Base-by-base conservation (phyloP, 2,329 filamentous ascomycete genomes). In the Stemphylium lycopersici region DNA sequence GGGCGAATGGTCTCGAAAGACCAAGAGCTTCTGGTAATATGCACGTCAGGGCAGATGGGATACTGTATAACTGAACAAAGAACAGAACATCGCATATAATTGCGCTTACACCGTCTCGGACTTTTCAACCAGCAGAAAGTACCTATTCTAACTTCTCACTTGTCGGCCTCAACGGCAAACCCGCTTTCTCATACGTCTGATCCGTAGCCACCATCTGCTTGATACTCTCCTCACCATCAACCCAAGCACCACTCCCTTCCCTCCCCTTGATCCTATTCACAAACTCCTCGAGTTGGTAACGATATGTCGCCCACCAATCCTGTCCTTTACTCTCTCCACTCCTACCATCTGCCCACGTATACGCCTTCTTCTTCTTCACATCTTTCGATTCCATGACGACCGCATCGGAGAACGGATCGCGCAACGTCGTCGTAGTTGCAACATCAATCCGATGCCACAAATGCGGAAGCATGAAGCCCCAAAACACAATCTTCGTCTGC, bases 211-310 rank as follows among this genome's bases (percentile, higher is more conserved):
- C 64, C 71, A 77, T 75, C 59, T 75, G 65, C 39, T 46, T 57
- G 22, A 74, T 70, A 32, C 68, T 73, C 20, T 77, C 75, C 42
- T 75, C 67, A 12, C 59, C 52, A 7, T 63, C 60, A 7, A 76
- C 42, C 70, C 70, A 75, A 6, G 58, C 45, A 16, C 61, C 66
- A 13, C 59, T 63, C 3, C 68, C 68, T 32, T 70, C 54, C 20
- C 65, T 60, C 12, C 59, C 62, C 50, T 66, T 69, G 2, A 75
- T 62, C 12, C 53, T 55, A 34, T 74, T 64, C 20, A 76, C 72
- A 59, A 77, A 77, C 12, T 65, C 67, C 50, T 76, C 72, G 7
- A 76, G 50, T 57, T 72, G 67, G 42, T 71, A 72, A 11, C 73
- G 56, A 59, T 76, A 76, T 16, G 73, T 74, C 11, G 63, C 56